Evolutionary conservation across 1,139 yeast genomes (phyloP).

Genomic region (Candida gigantensis): DNA sequence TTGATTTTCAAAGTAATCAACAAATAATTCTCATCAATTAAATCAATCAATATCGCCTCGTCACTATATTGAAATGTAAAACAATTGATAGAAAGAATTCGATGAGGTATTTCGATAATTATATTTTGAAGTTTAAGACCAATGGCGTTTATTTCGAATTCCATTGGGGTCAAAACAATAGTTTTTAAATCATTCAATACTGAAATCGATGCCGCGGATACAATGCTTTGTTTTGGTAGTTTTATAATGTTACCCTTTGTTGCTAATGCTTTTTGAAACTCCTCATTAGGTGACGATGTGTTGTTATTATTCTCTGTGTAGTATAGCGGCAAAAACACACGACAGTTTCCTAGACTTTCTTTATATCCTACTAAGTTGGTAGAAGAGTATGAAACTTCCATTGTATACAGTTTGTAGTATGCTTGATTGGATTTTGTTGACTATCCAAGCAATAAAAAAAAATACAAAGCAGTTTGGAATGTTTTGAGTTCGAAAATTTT

Average conservation of each 20-base stretch:
- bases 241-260: conserved; percentile 27
- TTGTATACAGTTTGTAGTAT: too few relatives aligned
- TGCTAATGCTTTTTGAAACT: conserved; percentile 24
- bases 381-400: conserved; percentile 18
- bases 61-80: conserved; percentile 20
- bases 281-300: conserved; percentile 20
- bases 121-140: conserved; percentile 29
- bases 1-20: conserved; percentile 34
- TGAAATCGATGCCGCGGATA: conserved; percentile 29
- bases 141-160: conserved; percentile 23
- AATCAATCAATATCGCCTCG: conserved; percentile 25
- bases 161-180: conserved; percentile 33
- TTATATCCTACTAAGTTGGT: conserved; percentile 29
- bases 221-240: conserved; percentile 19
- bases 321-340: conserved; percentile 34
- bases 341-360: conserved; percentile 21
- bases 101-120: conserved; percentile 34
- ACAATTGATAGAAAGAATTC: conserved; percentile 27
- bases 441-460: neutral
- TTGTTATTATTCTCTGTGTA: conserved; percentile 18
- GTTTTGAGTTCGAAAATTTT: neutral
- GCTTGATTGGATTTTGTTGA: too few relatives aligned
- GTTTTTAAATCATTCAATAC: conserved; percentile 33
- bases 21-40: conserved; percentile 31
- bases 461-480: neutral